Evolutionary conservation across 1,139 yeast genomes (phyloP).

Genomic region (Kodamaea plutei): DNA sequence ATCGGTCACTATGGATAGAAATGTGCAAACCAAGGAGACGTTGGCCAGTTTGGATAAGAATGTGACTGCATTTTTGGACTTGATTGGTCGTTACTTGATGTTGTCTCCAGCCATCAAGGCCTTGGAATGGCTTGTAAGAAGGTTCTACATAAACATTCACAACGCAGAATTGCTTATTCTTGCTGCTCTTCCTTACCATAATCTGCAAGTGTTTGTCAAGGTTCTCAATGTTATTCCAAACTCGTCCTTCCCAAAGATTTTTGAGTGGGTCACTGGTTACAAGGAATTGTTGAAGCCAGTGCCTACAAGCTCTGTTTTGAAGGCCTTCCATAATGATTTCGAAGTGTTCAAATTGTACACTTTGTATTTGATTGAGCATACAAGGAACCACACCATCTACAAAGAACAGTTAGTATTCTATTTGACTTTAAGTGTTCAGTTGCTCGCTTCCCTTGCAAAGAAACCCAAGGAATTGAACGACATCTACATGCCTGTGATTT

Average conservation of each 20-base stretch:
- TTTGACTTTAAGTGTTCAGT: conserved; percentile 68
- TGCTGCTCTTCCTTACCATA: conserved; percentile 74
- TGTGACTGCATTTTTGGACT: conserved; percentile 65
- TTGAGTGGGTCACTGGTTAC: conserved; percentile 65
- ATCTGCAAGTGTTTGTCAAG: conserved; percentile 67
- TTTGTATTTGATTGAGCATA: conserved; percentile 51
- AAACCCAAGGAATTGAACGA: conserved; percentile 28
- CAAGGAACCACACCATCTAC: conserved; percentile 55
- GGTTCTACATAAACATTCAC: conserved; percentile 82
- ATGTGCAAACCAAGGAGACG: conserved; percentile 72
- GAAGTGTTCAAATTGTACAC: conserved; percentile 67
- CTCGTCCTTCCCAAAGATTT: conserved; percentile 66
- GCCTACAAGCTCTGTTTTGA: conserved; percentile 63
- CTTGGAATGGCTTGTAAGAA: conserved; percentile 90
- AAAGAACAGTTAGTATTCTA: conserved; percentile 75
- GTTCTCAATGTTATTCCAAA: conserved; percentile 65
- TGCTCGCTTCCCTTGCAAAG: conserved; percentile 36
- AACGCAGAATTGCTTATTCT: conserved; percentile 70
- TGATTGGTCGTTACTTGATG: conserved; percentile 73
- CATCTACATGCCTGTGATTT: conserved; percentile 45
- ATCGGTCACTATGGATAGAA: conserved; percentile 73
- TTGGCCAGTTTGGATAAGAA: conserved; percentile 69
- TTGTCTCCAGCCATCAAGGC: conserved; percentile 77
- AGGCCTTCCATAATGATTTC: conserved; percentile 63
- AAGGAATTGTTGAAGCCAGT: conserved; percentile 65